phyloP scores from a whole-genome alignment of 768 basidiomycete genomes.

The Leccinum imitatum region DNA sequence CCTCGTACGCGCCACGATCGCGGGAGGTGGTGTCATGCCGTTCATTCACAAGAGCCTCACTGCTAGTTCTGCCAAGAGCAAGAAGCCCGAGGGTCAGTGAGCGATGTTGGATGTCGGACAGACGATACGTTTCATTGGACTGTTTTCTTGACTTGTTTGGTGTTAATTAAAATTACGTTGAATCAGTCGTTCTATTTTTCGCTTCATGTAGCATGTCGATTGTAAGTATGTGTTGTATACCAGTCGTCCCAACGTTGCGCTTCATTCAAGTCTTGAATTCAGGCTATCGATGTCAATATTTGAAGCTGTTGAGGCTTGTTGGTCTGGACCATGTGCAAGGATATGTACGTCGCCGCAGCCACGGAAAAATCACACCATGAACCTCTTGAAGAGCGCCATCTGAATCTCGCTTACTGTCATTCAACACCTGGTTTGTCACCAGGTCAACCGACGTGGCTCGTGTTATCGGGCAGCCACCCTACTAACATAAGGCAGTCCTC shows the following conservation, averaged over 20 bases:
- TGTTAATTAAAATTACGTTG: constrained; percentile 18
- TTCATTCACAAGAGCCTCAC: constrained; percentile 89
- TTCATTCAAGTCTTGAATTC: background rate
- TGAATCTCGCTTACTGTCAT: background rate
- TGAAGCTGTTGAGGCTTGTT: background rate
- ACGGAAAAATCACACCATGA: background rate
- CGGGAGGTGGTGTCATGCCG: constrained; percentile 83
- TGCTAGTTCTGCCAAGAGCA: constrained; percentile 43
- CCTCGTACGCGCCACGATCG: constrained; percentile 91
- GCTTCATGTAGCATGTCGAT: constrained; percentile 16
- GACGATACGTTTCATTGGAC: constrained; percentile 3
- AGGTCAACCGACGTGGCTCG: background rate
- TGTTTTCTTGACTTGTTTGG: background rate
- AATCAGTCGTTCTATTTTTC: constrained; percentile 6
- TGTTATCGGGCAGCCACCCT: background rate
- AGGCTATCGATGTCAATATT: background rate
- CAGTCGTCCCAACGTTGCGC: background rate
- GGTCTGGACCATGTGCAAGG: no score
- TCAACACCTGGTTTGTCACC: background rate
- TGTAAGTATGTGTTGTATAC: constrained; percentile 9
- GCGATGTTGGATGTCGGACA: background rate
- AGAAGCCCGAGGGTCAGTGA: constrained; percentile 42
- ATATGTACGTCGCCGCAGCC: background rate
- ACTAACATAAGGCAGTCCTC: background rate
- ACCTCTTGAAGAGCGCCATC: background rate